A percentile compares a stretch with the other conserved stretches of the same genome.
Evolutionary conservation across 192 early-diverging fungal genomes (phyloP).

Genomic region (Umbelopsis sp.): DNA sequence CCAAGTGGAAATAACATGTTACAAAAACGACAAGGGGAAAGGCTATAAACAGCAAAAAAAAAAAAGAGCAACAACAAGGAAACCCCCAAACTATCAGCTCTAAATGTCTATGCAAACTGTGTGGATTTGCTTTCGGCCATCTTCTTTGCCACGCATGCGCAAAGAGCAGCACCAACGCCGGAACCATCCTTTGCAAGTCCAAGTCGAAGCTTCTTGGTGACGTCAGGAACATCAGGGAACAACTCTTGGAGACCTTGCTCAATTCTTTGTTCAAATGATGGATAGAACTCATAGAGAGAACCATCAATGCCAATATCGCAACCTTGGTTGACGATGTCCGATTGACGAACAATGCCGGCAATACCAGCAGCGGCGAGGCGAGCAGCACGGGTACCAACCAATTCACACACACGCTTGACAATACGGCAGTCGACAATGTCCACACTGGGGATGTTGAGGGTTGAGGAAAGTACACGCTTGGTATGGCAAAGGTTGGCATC

Average conservation of each 20-base stretch:
- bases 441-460: conserved; percentile 64
- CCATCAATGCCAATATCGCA: conserved; percentile 72
- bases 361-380: conserved; percentile 74
- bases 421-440: conserved; percentile 76
- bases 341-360: conserved; percentile 72
- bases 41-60: conserved; percentile 6
- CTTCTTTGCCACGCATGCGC: conserved; percentile 35
- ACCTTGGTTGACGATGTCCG: conserved; percentile 49
- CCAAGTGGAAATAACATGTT: background rate
- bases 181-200: conserved; percentile 45
- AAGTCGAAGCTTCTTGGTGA: conserved; percentile 23
- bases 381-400: conserved; percentile 87
- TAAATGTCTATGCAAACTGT: background rate
- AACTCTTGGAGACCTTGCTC: conserved; percentile 72
- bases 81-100: background rate
- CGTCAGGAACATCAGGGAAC: conserved; percentile 47
- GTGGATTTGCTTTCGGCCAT: conserved; percentile 13
- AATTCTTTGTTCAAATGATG: conserved; percentile 70
- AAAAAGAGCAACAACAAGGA: background rate
- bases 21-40: background rate
- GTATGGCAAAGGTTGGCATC: conserved; percentile 63
- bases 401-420: conserved; percentile 78
- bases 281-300: conserved; percentile 67
- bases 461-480: conserved; percentile 72
- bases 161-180: conserved; percentile 44